Percentiles rank a stretch among this genome's conserved stretches.
phyloP scores from a whole-genome alignment of 441 rosid species.

The Dalechampia spathulata region DNA sequence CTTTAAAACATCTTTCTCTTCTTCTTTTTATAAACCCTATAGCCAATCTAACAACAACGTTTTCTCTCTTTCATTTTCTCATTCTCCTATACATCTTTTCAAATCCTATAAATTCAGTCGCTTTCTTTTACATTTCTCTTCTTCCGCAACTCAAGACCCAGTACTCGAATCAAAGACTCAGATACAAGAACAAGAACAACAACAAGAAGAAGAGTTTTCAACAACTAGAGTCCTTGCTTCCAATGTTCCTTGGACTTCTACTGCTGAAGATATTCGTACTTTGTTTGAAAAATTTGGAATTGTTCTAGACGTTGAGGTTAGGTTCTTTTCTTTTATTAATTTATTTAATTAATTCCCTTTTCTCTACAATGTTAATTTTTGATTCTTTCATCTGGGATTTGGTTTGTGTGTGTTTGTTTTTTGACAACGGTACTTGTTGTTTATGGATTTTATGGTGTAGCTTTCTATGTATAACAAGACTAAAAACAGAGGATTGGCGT shows the following conservation, averaged over 20 bases:
- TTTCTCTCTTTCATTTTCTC: conserved; percentile 10
- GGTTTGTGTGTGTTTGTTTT: background rate
- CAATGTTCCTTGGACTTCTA: conserved; percentile 69
- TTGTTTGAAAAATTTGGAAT: conserved; percentile 64
- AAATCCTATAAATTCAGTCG: conserved; percentile 17
- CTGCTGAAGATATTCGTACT: conserved; percentile 68
- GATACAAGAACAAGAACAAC: conserved; percentile 6
- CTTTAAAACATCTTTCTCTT: conserved; percentile 13
- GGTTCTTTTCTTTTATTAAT: background rate
- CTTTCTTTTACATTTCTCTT: conserved; percentile 27
- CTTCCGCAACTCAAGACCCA: conserved; percentile 37
- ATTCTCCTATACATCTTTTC: conserved; percentile 6
- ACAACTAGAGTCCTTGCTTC: conserved; percentile 51
- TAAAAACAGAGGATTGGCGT: conserved; percentile 69
- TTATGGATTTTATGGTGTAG: conserved; percentile 25
- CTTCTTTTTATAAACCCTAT: conserved; percentile 16
- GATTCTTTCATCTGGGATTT: background rate
- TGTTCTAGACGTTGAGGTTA: conserved; percentile 72
- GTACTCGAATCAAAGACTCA: background rate
- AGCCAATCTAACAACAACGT: background rate
- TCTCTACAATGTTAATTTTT: background rate
- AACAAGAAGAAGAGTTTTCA: conserved; percentile 38
- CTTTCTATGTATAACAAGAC: conserved; percentile 68
- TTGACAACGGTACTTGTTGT: conserved; percentile 16
- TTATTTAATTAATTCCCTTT: background rate